Evolutionary conservation across 2,329 filamentous ascomycete genomes (phyloP), one percentile per base, ranked within the genome.

Genomic region (Xylaria sp.): DNA sequence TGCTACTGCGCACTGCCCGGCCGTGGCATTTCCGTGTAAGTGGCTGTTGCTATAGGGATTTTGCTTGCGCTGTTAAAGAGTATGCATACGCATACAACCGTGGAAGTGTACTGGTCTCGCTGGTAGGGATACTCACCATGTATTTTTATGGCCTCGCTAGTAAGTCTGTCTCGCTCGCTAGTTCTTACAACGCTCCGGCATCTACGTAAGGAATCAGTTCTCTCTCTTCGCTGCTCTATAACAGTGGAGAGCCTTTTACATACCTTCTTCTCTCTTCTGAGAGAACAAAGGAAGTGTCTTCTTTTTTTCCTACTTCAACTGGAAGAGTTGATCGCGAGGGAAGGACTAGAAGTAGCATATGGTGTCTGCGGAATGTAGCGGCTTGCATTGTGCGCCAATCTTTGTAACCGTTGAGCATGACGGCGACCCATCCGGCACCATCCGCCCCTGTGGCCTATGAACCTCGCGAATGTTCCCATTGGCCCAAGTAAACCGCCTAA

Each of bases 41-140:
- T 56, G 61, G 62, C 52, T 59, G 56, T 68, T 65, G 62, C 54
- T 60, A 63, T 66, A 60, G 65, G 63, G 61, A 60, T 71, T 59
- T 46, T 59, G 57, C 34, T 62, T 57, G 39, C 20, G 37, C 20
- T 12, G 32, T 61, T 54, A n/a, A 57, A 62, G 62, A 61, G 51
- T 6, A 57, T 65, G 61, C 13, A 65, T 25, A 63, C 32, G 61
- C 9, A 65, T 25, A 63, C 32, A 39, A 63, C 34, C 34, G 54
- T 63, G 15, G 34, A n/a, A 15, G 34, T 46, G 54, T 62, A n/a
- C n/a, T n/a, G n/a, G n/a, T n/a, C n/a, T n/a, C n/a, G 7, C 34
- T 37, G 34, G 34, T 37, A 51, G 48, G 34, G 34, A n/a, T 32
- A 39, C 37, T 56, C 37, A 56, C 32, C 9, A 39, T 8, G 18